Percentiles rank a stretch among this genome's conserved stretches.
Evolutionary conservation across 148 eudicot species (phyloP).

Genomic region (Amaranthus cruentus): DNA sequence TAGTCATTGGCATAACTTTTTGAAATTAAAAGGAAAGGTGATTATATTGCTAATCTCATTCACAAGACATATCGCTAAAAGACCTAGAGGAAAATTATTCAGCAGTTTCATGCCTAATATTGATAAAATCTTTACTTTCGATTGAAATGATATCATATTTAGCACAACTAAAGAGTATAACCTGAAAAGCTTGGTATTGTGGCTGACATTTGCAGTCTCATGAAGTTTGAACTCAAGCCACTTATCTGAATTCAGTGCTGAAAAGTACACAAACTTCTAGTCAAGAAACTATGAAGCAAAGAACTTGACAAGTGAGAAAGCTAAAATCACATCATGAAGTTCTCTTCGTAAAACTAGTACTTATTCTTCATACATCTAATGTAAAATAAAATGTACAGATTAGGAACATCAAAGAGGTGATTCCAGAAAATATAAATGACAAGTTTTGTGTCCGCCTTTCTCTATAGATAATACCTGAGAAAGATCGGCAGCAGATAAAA

Average conservation of each 20-base stretch:
- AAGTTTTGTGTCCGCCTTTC: background rate
- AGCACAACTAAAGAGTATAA: constrained; percentile 25
- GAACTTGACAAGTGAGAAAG: background rate
- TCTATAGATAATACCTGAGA: background rate
- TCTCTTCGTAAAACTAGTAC: background rate
- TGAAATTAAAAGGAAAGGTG: background rate
- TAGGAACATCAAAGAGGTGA: background rate
- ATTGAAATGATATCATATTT: background rate
- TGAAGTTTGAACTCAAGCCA: constrained; percentile 89
- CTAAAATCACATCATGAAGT: background rate
- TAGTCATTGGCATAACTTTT: background rate
- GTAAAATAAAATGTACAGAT: no score
- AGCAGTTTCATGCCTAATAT: constrained; percentile 6
- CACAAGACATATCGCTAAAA: background rate
- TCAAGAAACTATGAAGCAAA: background rate
- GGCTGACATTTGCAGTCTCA: constrained; percentile 88
- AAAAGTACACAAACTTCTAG: constrained; percentile 14
- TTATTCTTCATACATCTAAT: background rate
- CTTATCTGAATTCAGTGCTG: constrained; percentile 85
- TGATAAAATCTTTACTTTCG: background rate
- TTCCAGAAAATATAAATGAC: background rate
- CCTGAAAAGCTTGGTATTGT: constrained; percentile 92
- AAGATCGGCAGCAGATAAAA: background rate
- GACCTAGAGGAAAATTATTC: background rate
- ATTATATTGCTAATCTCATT: background rate